Base-by-base conservation (phyloP, 108 stramenopile genomes). In the Conticribra weissflogii region DNA sequence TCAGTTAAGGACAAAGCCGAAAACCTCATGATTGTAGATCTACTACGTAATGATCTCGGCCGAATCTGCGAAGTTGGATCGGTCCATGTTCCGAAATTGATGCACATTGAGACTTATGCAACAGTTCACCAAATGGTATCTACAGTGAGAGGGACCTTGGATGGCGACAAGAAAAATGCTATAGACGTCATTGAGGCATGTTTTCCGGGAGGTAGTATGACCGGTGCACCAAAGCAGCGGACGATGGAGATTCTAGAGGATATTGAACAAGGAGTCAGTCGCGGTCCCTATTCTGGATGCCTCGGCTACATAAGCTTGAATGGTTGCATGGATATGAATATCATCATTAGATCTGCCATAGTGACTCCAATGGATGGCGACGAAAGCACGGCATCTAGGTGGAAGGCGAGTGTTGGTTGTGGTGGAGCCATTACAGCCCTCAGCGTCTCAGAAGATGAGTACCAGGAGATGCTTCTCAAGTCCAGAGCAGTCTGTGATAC, bases 161-260 rank as follows among this genome's bases (percentile, higher is more conserved):
- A 83, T 45, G 78, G 72, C 23, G 34, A 54, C 18, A 56, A 22
- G 54, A 52, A 59, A 0, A 83, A 63, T 66, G 85, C 89, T 0
- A 81, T 96, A 15, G 96, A 97, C 63, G 87, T 95, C 19, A 65
- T 98, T 29, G 74, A 71, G 12, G 94, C 96, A n/a, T 86, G 94
- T 32, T 99, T 99, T 64, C 98, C 98, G 0, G 96, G 96, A 22
- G 98, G 98, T 0, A 96, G 95, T 59, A 99, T 99, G 98, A 98
- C 97, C 32, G 98, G 98, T n/a, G 98, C 98, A 18, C 98, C 98
- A 30, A 99, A 99, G 79, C 68, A 85, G 25, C 86, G 96, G 24
- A 94, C 96, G 15, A 91, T 97, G 90, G 95, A 97, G 51, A 84
- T 97, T 7, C 79, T 99, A 32, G 71, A 94, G 29, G 83, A 88